A percentile compares a stretch with the other conserved stretches of the same genome.
Evolutionary conservation across 2,329 filamentous ascomycete species (phyloP).

Genomic region (Monosporascus cannonballus): DNA sequence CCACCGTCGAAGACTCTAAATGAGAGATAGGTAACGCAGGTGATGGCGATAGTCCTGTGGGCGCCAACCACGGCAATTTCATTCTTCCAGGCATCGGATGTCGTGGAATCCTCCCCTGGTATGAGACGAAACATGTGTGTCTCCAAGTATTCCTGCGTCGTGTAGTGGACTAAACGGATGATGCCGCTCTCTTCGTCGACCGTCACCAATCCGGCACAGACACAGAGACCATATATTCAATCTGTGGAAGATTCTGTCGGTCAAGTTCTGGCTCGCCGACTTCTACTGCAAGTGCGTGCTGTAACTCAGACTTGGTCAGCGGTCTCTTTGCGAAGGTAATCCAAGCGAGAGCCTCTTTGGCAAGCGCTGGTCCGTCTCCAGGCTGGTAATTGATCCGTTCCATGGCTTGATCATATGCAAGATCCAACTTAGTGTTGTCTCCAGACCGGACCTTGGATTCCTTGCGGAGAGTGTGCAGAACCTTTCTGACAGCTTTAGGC

Average conservation of each 20-base stretch:
- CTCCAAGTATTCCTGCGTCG: conserved; percentile 37
- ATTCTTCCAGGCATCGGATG: too few relatives aligned
- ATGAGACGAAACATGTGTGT: too few relatives aligned
- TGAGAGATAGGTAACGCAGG: conserved; percentile 30
- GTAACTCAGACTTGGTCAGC: conserved; percentile 28
- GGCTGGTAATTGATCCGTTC: conserved; percentile 33
- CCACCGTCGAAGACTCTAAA: conserved; percentile 13
- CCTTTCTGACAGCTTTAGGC: conserved; percentile 21
- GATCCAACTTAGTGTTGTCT: conserved; percentile 17
- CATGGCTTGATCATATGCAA: conserved; percentile 35
- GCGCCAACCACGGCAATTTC: too few relatives aligned
- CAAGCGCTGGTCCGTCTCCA: conserved; percentile 22
- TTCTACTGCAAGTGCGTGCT: conserved; percentile 34
- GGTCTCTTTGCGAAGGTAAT: conserved; percentile 29
- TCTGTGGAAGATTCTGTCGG: conserved; percentile 21
- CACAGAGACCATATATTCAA: conserved; percentile 25
- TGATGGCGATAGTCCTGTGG: conserved; percentile 17
- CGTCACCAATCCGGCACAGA: conserved; percentile 33
- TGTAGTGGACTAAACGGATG: conserved; percentile 37
- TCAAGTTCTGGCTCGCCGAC: conserved; percentile 20
- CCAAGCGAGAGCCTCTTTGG: conserved; percentile 33
- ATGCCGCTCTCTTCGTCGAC: conserved; percentile 30
- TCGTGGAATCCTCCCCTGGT: too few relatives aligned
- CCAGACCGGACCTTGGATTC: neutral
- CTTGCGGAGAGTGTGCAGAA: conserved; percentile 13